phyloP scores from a whole-genome alignment of 805 yeast species.

The Candida glaebosa region DNA sequence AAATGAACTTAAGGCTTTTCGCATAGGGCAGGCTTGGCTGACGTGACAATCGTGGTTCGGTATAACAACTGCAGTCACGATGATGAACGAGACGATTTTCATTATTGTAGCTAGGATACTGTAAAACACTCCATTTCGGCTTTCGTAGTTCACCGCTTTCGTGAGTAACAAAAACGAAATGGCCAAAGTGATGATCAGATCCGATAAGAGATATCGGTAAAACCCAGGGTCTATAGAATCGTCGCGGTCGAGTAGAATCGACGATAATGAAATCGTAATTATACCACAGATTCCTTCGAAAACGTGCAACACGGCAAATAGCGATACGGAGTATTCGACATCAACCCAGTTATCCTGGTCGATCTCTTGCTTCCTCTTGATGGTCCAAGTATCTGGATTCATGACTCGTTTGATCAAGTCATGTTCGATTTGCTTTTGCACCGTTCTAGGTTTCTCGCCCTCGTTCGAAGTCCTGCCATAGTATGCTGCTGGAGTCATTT shows the following conservation, averaged over 20 bases:
- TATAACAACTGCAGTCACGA: conserved; percentile 24
- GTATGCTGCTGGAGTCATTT: conserved; percentile 18
- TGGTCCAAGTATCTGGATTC: conserved; percentile 27
- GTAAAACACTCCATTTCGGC: conserved; percentile 38
- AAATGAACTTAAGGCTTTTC: conserved; percentile 35
- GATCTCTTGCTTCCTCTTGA: conserved; percentile 17
- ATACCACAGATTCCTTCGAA: conserved; percentile 28
- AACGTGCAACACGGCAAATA: conserved; percentile 25
- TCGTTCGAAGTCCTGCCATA: conserved; percentile 2
- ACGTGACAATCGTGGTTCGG: conserved; percentile 20
- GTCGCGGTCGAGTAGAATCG: conserved; percentile 24
- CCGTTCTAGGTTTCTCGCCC: conserved; percentile 11
- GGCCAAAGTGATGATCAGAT: conserved; percentile 27
- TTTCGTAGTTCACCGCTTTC: conserved; percentile 36
- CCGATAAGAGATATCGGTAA: conserved; percentile 37
- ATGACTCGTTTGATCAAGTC: conserved; percentile 28
- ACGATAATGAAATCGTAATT: conserved; percentile 23
- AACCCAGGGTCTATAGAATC: conserved; percentile 18
- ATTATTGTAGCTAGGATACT: conserved; percentile 31
- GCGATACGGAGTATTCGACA: conserved; percentile 19
- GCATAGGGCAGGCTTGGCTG: conserved; percentile 21
- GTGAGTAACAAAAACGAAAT: conserved; percentile 34
- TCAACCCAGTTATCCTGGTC: conserved; percentile 12
- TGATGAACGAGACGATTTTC: conserved; percentile 33
- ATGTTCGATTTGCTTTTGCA: conserved; percentile 21